Base-by-base conservation (phyloP, 306 rosid genomes). In the Vigna radiata region DNA sequence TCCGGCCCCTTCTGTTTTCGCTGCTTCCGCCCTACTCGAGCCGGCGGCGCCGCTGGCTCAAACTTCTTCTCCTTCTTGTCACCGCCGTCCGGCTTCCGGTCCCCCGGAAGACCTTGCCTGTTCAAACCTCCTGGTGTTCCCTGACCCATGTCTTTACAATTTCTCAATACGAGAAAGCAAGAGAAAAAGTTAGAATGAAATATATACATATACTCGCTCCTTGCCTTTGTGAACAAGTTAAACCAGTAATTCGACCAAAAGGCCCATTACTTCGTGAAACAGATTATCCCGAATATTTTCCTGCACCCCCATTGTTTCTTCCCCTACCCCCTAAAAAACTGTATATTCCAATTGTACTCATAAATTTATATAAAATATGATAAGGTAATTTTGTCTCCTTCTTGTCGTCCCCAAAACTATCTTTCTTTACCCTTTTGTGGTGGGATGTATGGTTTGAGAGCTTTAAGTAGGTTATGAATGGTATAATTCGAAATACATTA, bases 1-100 rank as follows among this genome's bases (percentile, higher is more conserved):
- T 95, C 99, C 0, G 99, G 95, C 8, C 99, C 99, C 74, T 95
- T 95, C 81, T 95, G 99, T 64, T 91, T 95, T 3, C 99, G 83
- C 88, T 95, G 99, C 76, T 95, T 95, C 5, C 99, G 93, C 0
- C 99, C 99, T 1, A 95, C 99, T 1, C 99, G 91, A 0, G 97
- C 87, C 0, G 99, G 99, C 0, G 99, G 97, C 0, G 96, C 97
- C 6, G 99, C 96, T 12, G 97, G 99, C 70, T 92, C 99, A 77
- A 83, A 95, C 76, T 95, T 95, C 85, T 95, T 95, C 56, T 92
- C 97, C 76, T 95, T 95, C 86, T 95, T 95, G 72, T 88, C 93
- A 47, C 83, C 78, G 12, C 96, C 91, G 6, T 95, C 97, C 2
- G 84, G 85, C 63, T 91, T 95, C 11, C 97, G 81, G 72, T 92